Evolutionary conservation across 1,284 basidiomycete species (phyloP).

Genomic region (Porodaedalea pini): DNA sequence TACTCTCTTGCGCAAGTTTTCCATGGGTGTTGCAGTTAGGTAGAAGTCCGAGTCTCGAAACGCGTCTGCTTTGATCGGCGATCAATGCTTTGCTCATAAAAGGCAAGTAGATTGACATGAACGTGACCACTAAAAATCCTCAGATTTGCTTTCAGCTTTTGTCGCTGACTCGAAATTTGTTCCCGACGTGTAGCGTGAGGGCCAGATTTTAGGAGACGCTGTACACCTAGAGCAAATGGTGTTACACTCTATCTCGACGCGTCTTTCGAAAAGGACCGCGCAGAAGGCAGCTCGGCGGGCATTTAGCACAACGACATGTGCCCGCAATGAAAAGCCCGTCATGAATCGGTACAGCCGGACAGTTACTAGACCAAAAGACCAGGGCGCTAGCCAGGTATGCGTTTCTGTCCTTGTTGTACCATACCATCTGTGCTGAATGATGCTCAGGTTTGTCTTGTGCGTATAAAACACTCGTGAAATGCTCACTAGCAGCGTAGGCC

Average conservation of each 20-base stretch:
- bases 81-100: not conserved
- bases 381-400: slow-evolving; percentile 86
- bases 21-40: not conserved
- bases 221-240: not conserved
- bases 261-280: slow-evolving; percentile 2
- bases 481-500: slow-evolving; percentile 49
- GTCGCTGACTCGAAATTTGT: not conserved
- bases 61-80: not conserved
- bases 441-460: not conserved
- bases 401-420: slow-evolving; percentile 9
- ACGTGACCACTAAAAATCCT: slow-evolving; percentile 2
- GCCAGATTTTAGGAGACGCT: not conserved
- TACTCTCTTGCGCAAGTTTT: slow-evolving; percentile 12
- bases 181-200: not conserved
- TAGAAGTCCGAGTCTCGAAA: not conserved
- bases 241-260: slow-evolving; percentile 4
- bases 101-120: not conserved
- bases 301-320: slow-evolving; percentile 9
- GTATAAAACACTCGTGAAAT: not conserved
- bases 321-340: slow-evolving; percentile 43
- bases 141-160: not conserved
- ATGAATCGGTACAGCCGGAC: slow-evolving; percentile 84
- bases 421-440: not conserved
- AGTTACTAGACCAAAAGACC: slow-evolving; percentile 86
- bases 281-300: slow-evolving; percentile 4